Conservation (phyloP, 345 rosid genomes). For the Alliaria petiolata region DNA sequence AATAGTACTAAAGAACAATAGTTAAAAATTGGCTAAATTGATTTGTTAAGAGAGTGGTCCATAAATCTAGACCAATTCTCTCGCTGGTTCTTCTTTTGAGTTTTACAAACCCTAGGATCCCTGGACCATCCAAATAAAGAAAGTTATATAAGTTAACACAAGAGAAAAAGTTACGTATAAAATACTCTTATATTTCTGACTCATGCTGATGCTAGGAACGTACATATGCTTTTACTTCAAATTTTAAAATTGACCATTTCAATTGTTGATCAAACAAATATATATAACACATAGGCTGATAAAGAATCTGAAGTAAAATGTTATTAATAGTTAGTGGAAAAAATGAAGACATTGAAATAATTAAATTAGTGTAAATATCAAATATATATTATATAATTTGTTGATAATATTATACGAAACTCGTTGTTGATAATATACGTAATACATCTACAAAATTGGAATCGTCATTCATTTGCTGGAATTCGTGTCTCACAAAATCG, state of each 20-base stretch:
- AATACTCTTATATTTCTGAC: not conserved
- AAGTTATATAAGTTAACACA: not conserved
- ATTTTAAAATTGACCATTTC: not conserved
- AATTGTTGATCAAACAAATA: not conserved
- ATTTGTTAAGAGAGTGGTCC: constrained; percentile 8
- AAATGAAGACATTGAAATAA: too few species aligned
- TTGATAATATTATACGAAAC: too few species aligned
- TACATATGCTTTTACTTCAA: not conserved
- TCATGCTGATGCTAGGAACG: constrained; percentile 5
- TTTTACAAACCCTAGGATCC: constrained; percentile 18
- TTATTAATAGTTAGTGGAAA: not conserved
- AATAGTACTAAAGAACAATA: not conserved
- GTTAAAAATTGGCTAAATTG: not conserved
- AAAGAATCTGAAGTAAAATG: not conserved
- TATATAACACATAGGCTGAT: not conserved
- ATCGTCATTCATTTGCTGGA: too few species aligned
- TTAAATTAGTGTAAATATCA: too few species aligned
- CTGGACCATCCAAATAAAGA: constrained; percentile 21
- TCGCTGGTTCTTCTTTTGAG: constrained; percentile 15
- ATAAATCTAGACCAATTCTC: constrained; percentile 5
- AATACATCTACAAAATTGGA: not conserved
- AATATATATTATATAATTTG: too few species aligned
- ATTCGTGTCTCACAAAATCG: too few species aligned
- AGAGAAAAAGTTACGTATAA: not conserved
- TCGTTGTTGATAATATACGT: not conserved